phyloP scores from a whole-genome alignment of 257 asterid species.

The Echium plantagineum region DNA sequence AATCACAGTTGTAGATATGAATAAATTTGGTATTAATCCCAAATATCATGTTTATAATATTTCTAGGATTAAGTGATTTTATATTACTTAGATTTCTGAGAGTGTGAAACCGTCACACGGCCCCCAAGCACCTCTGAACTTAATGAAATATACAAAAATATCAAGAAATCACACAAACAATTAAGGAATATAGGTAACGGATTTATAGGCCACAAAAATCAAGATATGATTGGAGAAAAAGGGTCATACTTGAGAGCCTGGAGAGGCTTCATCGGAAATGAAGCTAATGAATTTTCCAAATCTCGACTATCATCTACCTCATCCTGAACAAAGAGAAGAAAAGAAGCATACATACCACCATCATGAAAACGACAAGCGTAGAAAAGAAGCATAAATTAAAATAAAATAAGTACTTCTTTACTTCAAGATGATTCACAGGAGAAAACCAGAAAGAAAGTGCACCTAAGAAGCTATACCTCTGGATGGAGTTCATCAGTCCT shows the following conservation, averaged over 20 bases:
- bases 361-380: constrained; percentile 9
- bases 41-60: too few species aligned
- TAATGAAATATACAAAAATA: too few species aligned
- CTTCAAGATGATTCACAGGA: not conserved
- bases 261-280: constrained; percentile 83
- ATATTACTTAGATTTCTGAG: too few species aligned
- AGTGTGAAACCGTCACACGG: too few species aligned
- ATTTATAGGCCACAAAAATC: constrained; percentile 7
- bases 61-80: too few species aligned
- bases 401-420: too few species aligned
- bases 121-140: too few species aligned
- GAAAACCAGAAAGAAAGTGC: not conserved
- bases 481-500: constrained; percentile 26
- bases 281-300: constrained; percentile 70
- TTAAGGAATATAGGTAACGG: not conserved
- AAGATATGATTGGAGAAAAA: not conserved
- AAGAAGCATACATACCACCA: constrained; percentile 29
- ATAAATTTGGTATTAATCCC: too few species aligned
- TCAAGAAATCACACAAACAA: not conserved
- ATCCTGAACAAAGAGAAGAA: constrained; percentile 9
- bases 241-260: constrained; percentile 72
- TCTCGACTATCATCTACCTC: constrained; percentile 49
- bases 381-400: not conserved
- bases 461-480: constrained; percentile 13
- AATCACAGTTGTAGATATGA: too few species aligned